These are phyloP conservation scores for Penicillium cinerascens DNA, from an alignment of 495 filamentous ascomycete species.

Conservation along the genomic window DNA sequence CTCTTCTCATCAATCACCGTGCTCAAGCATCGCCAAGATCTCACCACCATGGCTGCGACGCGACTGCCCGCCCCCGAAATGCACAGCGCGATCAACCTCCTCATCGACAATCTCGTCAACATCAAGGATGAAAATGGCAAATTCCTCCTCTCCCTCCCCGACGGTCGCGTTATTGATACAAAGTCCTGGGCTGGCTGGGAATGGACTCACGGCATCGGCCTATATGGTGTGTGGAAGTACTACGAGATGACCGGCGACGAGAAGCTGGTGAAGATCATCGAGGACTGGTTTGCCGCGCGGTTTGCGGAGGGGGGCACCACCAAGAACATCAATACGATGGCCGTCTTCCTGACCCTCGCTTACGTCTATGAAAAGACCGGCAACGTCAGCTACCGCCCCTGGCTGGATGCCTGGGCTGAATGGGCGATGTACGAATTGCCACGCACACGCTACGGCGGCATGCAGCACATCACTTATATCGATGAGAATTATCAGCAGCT, in stretches of 20 bases:
- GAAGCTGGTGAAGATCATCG: constrained; percentile 53
- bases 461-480: constrained; percentile 65
- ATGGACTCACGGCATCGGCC: constrained; percentile 75
- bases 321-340: constrained; percentile 82
- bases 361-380: constrained; percentile 65
- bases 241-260: constrained; percentile 59
- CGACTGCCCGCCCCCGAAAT: constrained; percentile 34
- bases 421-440: constrained; percentile 72
- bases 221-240: constrained; percentile 77
- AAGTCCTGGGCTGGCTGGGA: constrained; percentile 78
- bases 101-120: constrained; percentile 66
- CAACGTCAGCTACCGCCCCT: constrained; percentile 59
- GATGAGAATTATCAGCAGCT: constrained; percentile 63
- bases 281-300: constrained; percentile 63
- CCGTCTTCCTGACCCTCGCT: constrained; percentile 66
- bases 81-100: constrained; percentile 52
- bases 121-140: constrained; percentile 66
- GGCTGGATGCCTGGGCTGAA: constrained; percentile 71
- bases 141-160: constrained; percentile 61
- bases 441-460: constrained; percentile 65
- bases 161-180: constrained; percentile 72
- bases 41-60: constrained; percentile 19
- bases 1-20: not conserved
- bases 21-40: not conserved
- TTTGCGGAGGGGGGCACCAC: constrained; percentile 66